phyloP scores from a whole-genome alignment of 1,284 basidiomycete species.

The Farysia itapuensis region DNA sequence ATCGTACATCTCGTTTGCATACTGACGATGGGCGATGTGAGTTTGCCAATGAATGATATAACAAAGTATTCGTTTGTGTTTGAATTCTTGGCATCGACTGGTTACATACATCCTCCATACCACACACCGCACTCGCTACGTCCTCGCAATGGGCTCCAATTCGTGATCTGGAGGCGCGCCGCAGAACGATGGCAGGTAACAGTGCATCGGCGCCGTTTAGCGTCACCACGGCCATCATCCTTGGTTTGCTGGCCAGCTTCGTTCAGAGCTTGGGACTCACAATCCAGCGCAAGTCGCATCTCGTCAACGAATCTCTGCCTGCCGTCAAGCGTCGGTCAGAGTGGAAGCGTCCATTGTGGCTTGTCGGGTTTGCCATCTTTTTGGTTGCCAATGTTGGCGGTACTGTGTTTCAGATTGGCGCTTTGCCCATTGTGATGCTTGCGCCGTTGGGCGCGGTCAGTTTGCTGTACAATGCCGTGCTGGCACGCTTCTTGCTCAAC shows the following conservation, averaged over 20 bases:
- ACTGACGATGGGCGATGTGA: too few relatives aligned
- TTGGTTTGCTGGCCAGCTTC: conserved; percentile 84
- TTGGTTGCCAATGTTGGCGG: conserved; percentile 80
- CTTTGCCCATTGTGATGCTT: conserved; percentile 65
- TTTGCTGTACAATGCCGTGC: conserved; percentile 91
- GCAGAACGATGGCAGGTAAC: too few relatives aligned
- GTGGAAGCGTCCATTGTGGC: conserved; percentile 55
- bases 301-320: conserved; percentile 77
- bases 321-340: conserved; percentile 58
- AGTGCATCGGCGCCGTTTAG: too few relatives aligned
- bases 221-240: conserved; percentile 53
- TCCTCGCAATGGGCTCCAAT: too few relatives aligned
- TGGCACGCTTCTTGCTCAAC: conserved; percentile 80
- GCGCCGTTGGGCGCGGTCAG: conserved; percentile 83
- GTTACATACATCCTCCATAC: too few relatives aligned
- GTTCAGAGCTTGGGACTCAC: conserved; percentile 87
- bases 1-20: neutral
- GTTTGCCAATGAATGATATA: too few relatives aligned
- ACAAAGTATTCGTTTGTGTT: too few relatives aligned
- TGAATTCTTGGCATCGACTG: too few relatives aligned
- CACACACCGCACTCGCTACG: too few relatives aligned
- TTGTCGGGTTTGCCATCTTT: conserved; percentile 69
- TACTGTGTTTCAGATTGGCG: conserved; percentile 92
- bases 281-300: conserved; percentile 91
- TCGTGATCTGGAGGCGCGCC: too few relatives aligned